A percentile compares a stretch with the other conserved stretches of the same genome.
Conservation (phyloP, 164 flowering plant genomes). For the Annona squamosa region DNA sequence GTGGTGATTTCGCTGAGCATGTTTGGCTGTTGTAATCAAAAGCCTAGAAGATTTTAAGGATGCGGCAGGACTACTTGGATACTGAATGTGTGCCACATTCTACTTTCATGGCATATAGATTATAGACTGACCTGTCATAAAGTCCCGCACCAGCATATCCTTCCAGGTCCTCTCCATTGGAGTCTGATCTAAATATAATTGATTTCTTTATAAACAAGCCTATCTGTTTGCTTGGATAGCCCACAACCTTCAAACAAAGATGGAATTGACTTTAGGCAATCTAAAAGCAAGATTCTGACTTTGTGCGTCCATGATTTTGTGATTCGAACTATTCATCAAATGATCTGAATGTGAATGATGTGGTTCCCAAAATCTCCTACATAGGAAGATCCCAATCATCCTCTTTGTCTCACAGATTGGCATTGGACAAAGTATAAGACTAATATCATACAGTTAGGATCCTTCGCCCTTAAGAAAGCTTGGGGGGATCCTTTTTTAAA, state of each 20-base stretch:
- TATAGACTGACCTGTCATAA: conserved; percentile 19
- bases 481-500: background rate
- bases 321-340: background rate
- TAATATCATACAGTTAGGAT: background rate
- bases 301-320: background rate
- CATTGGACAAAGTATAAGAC: background rate
- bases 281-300: background rate
- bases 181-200: conserved; percentile 31
- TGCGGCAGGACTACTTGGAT: background rate
- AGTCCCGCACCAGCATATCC: conserved; percentile 31
- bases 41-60: background rate
- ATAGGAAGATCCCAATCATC: background rate
- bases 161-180: conserved; percentile 32
- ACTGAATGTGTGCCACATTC: background rate
- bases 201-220: conserved; percentile 24
- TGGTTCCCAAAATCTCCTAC: background rate
- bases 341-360: background rate
- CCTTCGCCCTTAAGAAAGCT: background rate
- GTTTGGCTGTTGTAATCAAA: background rate
- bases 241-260: conserved; percentile 21
- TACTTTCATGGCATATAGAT: background rate
- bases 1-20: background rate
- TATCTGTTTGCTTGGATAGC: conserved; percentile 29
- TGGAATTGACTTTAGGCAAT: background rate
- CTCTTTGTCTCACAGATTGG: background rate